Evolutionary conservation across 345 rosid species (phyloP).

Genomic region (Salix brachista): DNA sequence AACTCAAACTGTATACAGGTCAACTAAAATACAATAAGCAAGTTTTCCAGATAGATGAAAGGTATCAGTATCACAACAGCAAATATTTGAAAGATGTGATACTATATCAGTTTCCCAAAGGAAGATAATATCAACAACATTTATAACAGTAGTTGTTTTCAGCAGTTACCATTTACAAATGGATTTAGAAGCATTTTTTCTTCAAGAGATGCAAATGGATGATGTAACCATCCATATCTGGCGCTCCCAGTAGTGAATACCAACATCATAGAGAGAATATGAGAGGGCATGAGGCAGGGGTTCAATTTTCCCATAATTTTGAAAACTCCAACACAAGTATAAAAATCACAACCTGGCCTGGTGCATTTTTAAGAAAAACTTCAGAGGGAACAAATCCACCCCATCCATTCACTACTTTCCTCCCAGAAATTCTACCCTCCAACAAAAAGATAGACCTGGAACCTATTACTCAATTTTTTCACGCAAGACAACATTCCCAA

Average conservation of each 20-base stretch:
- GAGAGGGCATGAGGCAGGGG: not conserved
- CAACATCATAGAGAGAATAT: not conserved
- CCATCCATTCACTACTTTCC: not conserved
- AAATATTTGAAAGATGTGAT: not conserved
- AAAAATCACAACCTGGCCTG: not conserved
- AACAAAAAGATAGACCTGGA: not conserved
- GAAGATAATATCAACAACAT: not conserved
- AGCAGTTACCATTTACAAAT: not conserved
- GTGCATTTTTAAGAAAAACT: not conserved
- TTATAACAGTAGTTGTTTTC: not conserved
- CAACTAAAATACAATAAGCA: not conserved
- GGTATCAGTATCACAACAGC: not conserved
- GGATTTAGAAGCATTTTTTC: not conserved
- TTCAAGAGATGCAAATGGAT: not conserved
- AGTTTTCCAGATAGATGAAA: slow-evolving; percentile 2
- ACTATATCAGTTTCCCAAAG: not conserved
- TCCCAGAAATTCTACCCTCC: not conserved
- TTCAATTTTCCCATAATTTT: not conserved
- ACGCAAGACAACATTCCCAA: not conserved
- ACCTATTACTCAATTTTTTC: not conserved
- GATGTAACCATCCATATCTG: not conserved
- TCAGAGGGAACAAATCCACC: not conserved
- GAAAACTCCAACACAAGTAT: not conserved
- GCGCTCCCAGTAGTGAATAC: not conserved
- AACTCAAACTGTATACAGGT: not conserved